Evolutionary conservation across 176 grass and related monocot species (phyloP).

Genomic region (Cenchrus purpureus): DNA sequence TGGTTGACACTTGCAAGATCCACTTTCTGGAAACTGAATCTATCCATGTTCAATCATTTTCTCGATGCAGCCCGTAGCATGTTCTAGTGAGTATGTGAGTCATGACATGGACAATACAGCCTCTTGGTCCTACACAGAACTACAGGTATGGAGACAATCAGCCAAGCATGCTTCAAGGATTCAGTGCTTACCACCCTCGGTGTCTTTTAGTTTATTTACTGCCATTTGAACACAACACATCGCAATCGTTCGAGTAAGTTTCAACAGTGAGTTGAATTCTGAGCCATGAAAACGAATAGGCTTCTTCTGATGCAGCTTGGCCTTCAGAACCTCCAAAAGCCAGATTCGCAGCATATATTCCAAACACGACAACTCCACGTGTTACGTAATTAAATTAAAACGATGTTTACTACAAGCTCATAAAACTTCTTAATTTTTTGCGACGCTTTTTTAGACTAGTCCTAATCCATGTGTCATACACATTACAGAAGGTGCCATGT

Average conservation of each 20-base stretch:
- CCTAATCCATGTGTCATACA: too few relatives aligned
- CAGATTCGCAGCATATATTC: not conserved
- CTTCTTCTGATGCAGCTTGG: not conserved
- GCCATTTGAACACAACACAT: not conserved
- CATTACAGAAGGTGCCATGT: too few relatives aligned
- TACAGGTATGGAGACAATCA: not conserved
- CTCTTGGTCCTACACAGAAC: not conserved
- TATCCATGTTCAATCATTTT: conserved; percentile 17
- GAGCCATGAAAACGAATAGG: not conserved
- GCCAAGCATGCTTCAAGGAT: not conserved
- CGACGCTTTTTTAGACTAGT: not conserved
- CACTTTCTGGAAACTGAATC: conserved; percentile 19
- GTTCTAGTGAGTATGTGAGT: not conserved
- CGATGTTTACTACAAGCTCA: not conserved
- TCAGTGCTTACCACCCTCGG: not conserved
- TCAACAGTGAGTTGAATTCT: not conserved
- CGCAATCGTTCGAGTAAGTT: conserved; percentile 1
- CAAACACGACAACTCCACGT: not conserved
- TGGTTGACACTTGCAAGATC: not conserved
- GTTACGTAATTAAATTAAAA: not conserved
- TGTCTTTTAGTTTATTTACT: not conserved
- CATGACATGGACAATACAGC: conserved; percentile 27
- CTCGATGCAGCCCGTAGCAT: not conserved
- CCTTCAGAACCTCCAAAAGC: conserved; percentile 2
- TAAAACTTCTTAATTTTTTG: not conserved